A percentile compares a stretch with the other conserved stretches of the same genome.
phyloP scores from a whole-genome alignment of 2,329 filamentous ascomycete species.

The Cytospora schulzeri region DNA sequence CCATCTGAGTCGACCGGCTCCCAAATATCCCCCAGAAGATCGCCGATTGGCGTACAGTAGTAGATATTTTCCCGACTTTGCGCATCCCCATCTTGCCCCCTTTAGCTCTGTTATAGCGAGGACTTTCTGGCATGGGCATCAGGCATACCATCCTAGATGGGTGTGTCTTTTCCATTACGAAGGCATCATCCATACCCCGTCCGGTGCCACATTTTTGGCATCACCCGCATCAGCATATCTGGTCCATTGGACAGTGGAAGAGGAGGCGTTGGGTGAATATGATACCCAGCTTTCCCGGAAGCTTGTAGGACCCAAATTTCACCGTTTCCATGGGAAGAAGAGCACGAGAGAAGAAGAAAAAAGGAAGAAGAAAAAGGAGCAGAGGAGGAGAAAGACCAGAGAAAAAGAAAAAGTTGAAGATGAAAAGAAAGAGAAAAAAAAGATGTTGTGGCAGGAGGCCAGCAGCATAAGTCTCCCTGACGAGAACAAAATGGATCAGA shows the following conservation, averaged over 20 bases:
- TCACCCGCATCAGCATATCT: conserved; percentile 14
- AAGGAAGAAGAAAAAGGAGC: background rate
- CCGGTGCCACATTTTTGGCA: background rate
- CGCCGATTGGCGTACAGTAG: conserved; percentile 19
- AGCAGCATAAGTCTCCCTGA: background rate
- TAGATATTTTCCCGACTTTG: conserved; percentile 19
- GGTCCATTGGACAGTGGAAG: conserved; percentile 9
- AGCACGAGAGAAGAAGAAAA: conserved; percentile 2
- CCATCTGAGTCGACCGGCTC: conserved; percentile 25
- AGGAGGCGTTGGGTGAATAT: conserved; percentile 23
- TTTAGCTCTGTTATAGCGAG: conserved; percentile 20
- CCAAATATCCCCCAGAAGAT: background rate
- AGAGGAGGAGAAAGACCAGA: background rate
- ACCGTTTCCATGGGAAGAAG: background rate
- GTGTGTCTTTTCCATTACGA: background rate
- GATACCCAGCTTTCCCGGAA: conserved; percentile 25
- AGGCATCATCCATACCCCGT: background rate
- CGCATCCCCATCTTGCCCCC: conserved; percentile 1
- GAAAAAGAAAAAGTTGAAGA: conserved; percentile 4
- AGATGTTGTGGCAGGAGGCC: background rate
- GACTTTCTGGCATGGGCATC: conserved; percentile 8
- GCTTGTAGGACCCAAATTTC: conserved; percentile 21
- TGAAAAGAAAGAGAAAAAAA: background rate
- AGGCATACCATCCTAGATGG: conserved; percentile 12
- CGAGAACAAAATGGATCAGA: background rate